Evolutionary conservation across 2,329 filamentous ascomycete species (phyloP), one percentile per base, ranked within the genome.

Genomic region (Bretziella fagacearum): DNA sequence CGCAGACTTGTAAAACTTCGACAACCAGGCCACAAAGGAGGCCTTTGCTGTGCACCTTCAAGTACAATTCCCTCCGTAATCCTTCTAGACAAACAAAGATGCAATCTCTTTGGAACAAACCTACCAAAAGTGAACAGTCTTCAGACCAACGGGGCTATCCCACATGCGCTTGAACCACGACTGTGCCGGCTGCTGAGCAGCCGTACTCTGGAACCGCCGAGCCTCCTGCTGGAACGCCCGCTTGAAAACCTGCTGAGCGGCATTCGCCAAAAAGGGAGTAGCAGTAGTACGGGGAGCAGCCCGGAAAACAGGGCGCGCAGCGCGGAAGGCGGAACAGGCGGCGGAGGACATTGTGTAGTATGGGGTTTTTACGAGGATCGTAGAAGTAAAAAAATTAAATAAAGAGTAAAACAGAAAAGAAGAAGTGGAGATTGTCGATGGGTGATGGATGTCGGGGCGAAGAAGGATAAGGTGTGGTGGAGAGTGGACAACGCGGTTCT

Each of bases 101-200:
- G 7, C 13, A 6, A 23, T 39, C 36, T 39, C 8, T 39, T 26
- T 30, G 8, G 26, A 32, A 43, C 26, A 25, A 13, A 59, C 71
- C 54, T 69, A 89, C 89, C 91, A 98, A 69, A 98, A 98, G 66
- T 98, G 91, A 58, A 98, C 91, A 52, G 91, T 98, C 79, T 86
- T 86, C 56, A 87, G 56, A 44, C 84, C 84, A 54, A 87, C 65
- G 53, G 83, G 81, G 63, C 81, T 85, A 63, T 84, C 77, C 81
- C 80, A 86, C 71, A 93, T 75, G 64, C 78, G 78, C 69, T 80
- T 77, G 63, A 91, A 78, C 70, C 71, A 79, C 59, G 67, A 66
- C 53, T 62, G 56, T 55, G 65, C 57, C 50, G 64, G 61, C 51
- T 62, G 60, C 55, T 57, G 62, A 44, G 64, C 63, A 35, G 77